phyloP scores from a whole-genome alignment of 2,329 filamentous ascomycete species.

The Aplosporella prunicola region DNA sequence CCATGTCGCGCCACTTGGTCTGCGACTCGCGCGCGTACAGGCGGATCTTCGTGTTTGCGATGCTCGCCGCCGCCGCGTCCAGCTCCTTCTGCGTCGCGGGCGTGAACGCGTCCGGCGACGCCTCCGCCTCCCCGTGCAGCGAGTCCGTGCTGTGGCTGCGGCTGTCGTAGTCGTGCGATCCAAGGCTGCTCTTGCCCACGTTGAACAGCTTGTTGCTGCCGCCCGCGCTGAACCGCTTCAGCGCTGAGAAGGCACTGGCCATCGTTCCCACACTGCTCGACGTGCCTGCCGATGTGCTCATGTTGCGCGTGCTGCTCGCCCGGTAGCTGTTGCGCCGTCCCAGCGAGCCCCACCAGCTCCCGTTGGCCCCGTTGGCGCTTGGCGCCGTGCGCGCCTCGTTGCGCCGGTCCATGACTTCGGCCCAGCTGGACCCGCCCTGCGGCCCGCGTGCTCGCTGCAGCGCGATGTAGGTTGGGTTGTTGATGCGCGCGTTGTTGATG shows the following conservation, averaged over 20 bases:
- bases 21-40: conserved; percentile 69
- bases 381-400: conserved; percentile 36
- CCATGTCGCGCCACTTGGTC: conserved; percentile 83
- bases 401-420: conserved; percentile 43
- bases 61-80: conserved; percentile 47
- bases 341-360: conserved; percentile 42
- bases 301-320: conserved; percentile 42
- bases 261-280: conserved; percentile 68
- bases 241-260: conserved; percentile 66
- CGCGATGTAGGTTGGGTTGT: conserved; percentile 83
- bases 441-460: conserved; percentile 62
- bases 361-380: conserved; percentile 29
- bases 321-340: conserved; percentile 47
- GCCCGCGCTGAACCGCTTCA: conserved; percentile 64
- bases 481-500: conserved; percentile 80
- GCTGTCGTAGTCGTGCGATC: conserved; percentile 33
- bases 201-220: conserved; percentile 36
- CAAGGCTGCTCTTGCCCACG: conserved; percentile 46
- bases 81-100: conserved; percentile 13
- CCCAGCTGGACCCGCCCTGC: conserved; percentile 38
- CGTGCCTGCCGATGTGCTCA: conserved; percentile 53
- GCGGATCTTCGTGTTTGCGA: conserved; percentile 74
- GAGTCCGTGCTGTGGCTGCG: conserved; percentile 16
- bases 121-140: conserved; percentile 16
- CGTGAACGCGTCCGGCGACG: conserved; percentile 19